These are phyloP conservation scores for Eutrema salsugineum DNA, from an alignment of 441 rosid species.

Conservation along the genomic window DNA sequence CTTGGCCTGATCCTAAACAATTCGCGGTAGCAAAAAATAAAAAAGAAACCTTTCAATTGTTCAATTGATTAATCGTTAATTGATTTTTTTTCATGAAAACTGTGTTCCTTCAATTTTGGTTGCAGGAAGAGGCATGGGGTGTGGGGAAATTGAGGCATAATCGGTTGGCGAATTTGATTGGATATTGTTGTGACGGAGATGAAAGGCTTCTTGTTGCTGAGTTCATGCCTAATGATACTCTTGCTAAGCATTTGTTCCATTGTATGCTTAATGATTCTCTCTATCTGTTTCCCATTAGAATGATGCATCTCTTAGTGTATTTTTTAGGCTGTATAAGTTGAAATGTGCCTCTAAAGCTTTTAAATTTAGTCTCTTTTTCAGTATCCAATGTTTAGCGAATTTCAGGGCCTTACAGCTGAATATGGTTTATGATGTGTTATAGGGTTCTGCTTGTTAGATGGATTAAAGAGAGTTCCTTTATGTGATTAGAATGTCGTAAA, in stretches of 20 bases:
- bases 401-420: background rate
- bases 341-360: background rate
- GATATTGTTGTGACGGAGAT: constrained; percentile 93
- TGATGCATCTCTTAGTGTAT: background rate
- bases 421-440: background rate
- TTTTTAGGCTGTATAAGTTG: background rate
- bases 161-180: constrained; percentile 88
- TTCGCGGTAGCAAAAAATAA: constrained; percentile 45
- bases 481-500: background rate
- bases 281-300: background rate
- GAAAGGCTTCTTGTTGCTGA: constrained; percentile 96
- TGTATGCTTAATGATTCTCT: constrained; percentile 38
- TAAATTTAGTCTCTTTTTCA: background rate
- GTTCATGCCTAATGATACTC: constrained; percentile 93
- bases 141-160: constrained; percentile 86
- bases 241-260: constrained; percentile 94
- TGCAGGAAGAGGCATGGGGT: constrained; percentile 84
- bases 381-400: background rate
- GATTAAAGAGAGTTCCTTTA: background rate
- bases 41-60: background rate
- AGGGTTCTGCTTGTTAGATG: background rate
- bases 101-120: background rate
- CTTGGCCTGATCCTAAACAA: constrained; percentile 95
- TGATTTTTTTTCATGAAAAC: background rate
- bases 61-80: background rate